Percentiles rank a stretch among this genome's conserved stretches.
phyloP scores from a whole-genome alignment of 495 filamentous ascomycete genomes.

The Aspergillus haitiensis region DNA sequence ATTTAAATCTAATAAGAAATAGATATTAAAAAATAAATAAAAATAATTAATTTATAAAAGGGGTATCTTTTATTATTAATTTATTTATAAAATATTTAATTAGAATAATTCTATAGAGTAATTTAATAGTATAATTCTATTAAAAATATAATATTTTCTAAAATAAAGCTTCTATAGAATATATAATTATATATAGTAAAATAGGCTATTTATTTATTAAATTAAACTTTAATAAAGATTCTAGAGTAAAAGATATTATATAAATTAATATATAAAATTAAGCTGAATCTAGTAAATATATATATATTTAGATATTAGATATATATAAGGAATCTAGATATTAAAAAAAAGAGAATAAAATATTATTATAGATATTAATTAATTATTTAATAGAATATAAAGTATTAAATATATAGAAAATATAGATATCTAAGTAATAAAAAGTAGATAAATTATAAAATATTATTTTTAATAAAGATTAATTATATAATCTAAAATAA shows the following conservation, averaged over 20 bases:
- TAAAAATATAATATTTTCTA: background rate
- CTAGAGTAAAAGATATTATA: background rate
- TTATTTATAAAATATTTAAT: conserved; percentile 2
- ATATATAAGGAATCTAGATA: background rate
- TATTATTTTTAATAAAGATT: background rate
- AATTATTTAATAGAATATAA: too few species aligned
- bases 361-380: background rate
- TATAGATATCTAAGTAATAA: background rate
- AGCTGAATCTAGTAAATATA: background rate
- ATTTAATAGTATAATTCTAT: background rate
- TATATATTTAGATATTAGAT: background rate
- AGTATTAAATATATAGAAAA: background rate
- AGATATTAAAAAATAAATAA: too few species aligned
- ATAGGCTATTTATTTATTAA: too few species aligned
- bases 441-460: background rate
- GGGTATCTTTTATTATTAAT: background rate
- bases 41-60: too few species aligned
- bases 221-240: background rate
- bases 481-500: too few species aligned
- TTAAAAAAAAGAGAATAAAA: background rate
- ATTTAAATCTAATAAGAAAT: too few species aligned
- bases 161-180: too few species aligned
- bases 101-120: conserved; percentile 12
- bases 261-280: background rate
- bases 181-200: too few species aligned